Evolutionary conservation across 257 asterid species (phyloP), one percentile per base, ranked within the genome.

Genomic region (Ocimum tenuiflorum): DNA sequence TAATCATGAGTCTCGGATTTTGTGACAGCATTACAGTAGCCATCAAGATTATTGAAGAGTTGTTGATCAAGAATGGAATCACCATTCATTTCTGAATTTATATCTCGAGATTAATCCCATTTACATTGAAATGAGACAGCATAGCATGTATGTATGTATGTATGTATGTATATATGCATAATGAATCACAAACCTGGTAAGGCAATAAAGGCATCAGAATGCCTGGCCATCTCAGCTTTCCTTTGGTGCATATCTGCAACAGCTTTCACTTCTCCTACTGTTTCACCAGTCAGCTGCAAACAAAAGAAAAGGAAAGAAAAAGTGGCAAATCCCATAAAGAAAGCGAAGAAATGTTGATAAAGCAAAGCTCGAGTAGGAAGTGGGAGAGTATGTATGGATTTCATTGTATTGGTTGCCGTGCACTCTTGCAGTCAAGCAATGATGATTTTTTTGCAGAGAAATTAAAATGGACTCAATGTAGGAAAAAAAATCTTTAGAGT

Each of bases 231-330:
- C 75, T 94, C 96, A 7, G 99, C 99, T 81, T 94, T 94, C 83
- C 99, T 88, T 84, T 94, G 97, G 75, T 94, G 99, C 99, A 94
- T 94, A 77, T 78, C 96, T 75, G 99, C 95, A 71, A 94, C 99
- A 54, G 96, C 99, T 80, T 88, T 94, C 89, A 94, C 97, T 86
- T 94, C 99, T 48, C 99, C 99, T 72, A 94, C 97, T 67, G 97
- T 91, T 83, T 76, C 95, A 50, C 99, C 99, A 82, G 99, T 94
- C 81, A 94, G 78, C 97, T 94, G 95, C 80, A 75, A 56, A 78
- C 46, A 42, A 51, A 36, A n/a, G n/a, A n/a, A n/a, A n/a, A n/a
- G n/a, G n/a, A n/a, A n/a, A n/a, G n/a, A n/a, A n/a, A n/a, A n/a
- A n/a, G n/a, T n/a, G n/a, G n/a, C n/a, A 69, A 42, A 60, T 49